Conservation (phyloP, 805 yeast species). For the Sugiyamaella chiloensis region DNA sequence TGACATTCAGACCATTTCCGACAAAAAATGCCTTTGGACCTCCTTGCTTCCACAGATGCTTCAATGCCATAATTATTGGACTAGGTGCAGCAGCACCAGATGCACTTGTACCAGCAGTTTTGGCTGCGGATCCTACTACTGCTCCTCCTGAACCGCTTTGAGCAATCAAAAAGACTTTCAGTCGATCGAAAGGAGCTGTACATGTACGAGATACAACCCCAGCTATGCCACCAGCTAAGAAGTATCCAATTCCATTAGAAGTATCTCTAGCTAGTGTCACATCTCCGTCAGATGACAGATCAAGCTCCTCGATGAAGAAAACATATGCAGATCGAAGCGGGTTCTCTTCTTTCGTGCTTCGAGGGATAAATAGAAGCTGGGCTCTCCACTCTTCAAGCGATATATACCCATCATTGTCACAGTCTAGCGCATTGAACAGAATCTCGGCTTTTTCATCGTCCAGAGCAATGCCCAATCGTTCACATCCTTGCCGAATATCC, state of each 20-base stretch:
- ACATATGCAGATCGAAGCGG: conserved; percentile 69
- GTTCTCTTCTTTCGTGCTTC: conserved; percentile 46
- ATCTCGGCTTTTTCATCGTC: conserved; percentile 50
- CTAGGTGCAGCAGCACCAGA: conserved; percentile 43
- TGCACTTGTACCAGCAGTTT: conserved; percentile 9
- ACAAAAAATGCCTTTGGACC: conserved; percentile 87
- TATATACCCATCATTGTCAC: conserved; percentile 59
- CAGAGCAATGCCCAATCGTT: conserved; percentile 52
- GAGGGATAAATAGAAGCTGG: conserved; percentile 77
- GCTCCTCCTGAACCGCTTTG: conserved; percentile 46
- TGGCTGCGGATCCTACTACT: conserved; percentile 8
- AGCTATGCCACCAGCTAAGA: conserved; percentile 90
- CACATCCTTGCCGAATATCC: conserved; percentile 67
- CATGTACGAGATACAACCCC: conserved; percentile 95
- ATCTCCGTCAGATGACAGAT: conserved; percentile 87
- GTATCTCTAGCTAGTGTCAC: conserved; percentile 78
- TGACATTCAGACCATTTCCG: conserved; percentile 90
- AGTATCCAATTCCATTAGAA: conserved; percentile 82
- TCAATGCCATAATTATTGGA: conserved; percentile 76
- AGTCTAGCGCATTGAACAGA: conserved; percentile 55
- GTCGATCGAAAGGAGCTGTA: conserved; percentile 95
- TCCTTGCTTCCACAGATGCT: conserved; percentile 79
- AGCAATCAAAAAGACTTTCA: conserved; percentile 91
- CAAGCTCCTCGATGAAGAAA: conserved; percentile 76
- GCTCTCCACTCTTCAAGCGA: conserved; percentile 85